phyloP scores from a whole-genome alignment of 2,329 filamentous ascomycete species.

The Neopestalotiopsis sp. region DNA sequence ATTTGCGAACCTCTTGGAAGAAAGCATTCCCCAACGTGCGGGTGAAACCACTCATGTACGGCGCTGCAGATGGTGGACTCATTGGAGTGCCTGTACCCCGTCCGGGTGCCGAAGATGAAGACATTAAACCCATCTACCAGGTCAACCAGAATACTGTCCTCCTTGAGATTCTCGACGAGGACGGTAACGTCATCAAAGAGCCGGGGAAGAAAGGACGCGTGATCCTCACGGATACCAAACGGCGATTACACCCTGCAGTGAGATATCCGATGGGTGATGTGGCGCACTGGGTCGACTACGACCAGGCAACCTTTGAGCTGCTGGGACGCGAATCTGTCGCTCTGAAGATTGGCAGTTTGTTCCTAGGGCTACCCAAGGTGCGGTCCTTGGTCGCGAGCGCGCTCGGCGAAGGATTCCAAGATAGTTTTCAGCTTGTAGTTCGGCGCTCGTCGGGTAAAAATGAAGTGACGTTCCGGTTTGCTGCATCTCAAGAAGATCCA shows the following conservation, averaged over 20 bases:
- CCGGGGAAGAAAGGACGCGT: background rate
- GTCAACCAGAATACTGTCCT: background rate
- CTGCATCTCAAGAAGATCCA: too few species aligned
- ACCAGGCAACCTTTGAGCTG: background rate
- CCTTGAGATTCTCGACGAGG: background rate
- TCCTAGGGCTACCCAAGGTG: background rate
- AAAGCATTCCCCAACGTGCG: background rate
- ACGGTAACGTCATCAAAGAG: background rate
- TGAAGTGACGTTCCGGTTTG: background rate
- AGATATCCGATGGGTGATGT: constrained; percentile 7
- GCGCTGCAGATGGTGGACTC: background rate
- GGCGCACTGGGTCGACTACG: constrained; percentile 1
- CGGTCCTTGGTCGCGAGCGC: background rate
- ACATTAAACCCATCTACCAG: background rate
- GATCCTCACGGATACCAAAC: background rate
- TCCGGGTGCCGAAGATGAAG: background rate
- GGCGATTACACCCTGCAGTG: background rate
- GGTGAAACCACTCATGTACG: background rate
- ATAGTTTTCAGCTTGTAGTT: background rate
- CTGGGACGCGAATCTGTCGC: background rate
- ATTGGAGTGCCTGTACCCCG: background rate
- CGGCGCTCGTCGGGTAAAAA: background rate
- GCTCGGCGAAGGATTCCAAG: background rate
- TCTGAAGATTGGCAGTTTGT: background rate
- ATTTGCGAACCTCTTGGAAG: background rate